Percentiles rank a stretch among this genome's conserved stretches.
Evolutionary conservation across 2,329 filamentous ascomycete genomes (phyloP).

Genomic region (Talaromyces atroroseus): DNA sequence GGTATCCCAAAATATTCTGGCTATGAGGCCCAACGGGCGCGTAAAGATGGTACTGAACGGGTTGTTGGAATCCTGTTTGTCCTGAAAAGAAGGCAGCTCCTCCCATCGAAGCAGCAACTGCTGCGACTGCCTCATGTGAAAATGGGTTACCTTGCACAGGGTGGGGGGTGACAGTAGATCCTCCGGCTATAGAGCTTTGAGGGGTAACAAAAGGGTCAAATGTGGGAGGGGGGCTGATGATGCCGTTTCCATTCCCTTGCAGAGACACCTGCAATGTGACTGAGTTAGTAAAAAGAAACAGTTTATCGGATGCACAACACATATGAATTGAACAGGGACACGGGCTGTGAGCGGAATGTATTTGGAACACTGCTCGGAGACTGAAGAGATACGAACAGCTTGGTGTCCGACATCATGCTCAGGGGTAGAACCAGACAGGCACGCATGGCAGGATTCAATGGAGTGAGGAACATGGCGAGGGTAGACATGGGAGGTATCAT

Average conservation of each 20-base stretch:
- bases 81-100: conserved; percentile 62
- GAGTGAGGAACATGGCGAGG: not conserved
- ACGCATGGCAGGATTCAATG: not conserved
- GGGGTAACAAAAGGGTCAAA: conserved; percentile 63
- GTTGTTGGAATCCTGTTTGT: conserved; percentile 56
- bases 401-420: not conserved
- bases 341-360: not conserved
- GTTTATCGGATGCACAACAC: too few relatives aligned
- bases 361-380: not conserved
- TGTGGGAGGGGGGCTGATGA: conserved; percentile 45
- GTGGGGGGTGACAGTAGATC: conserved; percentile 31
- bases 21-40: conserved; percentile 77
- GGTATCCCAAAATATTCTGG: conserved; percentile 76
- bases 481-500: not conserved
- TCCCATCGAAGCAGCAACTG: conserved; percentile 38
- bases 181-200: conserved; percentile 48
- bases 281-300: conserved; percentile 16
- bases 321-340: conserved; percentile 1
- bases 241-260: conserved; percentile 46
- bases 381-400: not conserved
- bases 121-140: conserved; percentile 58
- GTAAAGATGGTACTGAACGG: conserved; percentile 86
- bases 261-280: conserved; percentile 25
- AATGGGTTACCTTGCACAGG: conserved; percentile 66
- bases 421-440: not conserved